A percentile compares a stretch with the other conserved stretches of the same genome.
These are phyloP conservation scores for Euryodendron excelsum DNA, from an alignment of 148 eudicot species.

Conservation along the genomic window DNA sequence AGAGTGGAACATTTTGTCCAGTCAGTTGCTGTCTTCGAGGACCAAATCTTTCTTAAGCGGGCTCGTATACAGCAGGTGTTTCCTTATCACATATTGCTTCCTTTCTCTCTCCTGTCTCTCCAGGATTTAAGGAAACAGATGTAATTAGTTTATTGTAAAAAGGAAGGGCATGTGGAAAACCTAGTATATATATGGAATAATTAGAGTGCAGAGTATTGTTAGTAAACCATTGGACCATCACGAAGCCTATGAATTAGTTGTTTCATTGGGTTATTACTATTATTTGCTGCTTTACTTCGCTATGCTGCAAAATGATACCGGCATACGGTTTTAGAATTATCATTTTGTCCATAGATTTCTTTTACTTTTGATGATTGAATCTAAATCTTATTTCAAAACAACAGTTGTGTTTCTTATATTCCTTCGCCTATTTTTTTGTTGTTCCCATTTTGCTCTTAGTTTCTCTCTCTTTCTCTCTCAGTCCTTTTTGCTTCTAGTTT, in stretches of 20 bases:
- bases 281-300: not conserved
- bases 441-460: not conserved
- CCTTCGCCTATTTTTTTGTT: not conserved
- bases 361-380: not conserved
- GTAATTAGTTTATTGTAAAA: not conserved
- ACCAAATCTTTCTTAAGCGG: constrained; percentile 88
- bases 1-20: constrained; percentile 92
- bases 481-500: too few relatives aligned
- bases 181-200: not conserved
- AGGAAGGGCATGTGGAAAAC: not conserved
- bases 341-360: not conserved
- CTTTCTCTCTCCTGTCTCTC: not conserved
- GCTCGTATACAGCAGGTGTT: constrained; percentile 84
- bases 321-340: not conserved
- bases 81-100: constrained; percentile 4
- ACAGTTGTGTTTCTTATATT: not conserved
- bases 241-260: not conserved
- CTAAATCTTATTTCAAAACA: not conserved
- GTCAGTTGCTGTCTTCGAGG: constrained; percentile 87
- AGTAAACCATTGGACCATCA: not conserved
- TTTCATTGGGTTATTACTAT: not conserved
- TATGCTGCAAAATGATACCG: not conserved
- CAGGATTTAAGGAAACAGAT: not conserved
- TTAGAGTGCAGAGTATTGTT: not conserved
- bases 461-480: too few relatives aligned